Conservation (phyloP, 805 yeast genomes). For the Candida wancherniae region DNA sequence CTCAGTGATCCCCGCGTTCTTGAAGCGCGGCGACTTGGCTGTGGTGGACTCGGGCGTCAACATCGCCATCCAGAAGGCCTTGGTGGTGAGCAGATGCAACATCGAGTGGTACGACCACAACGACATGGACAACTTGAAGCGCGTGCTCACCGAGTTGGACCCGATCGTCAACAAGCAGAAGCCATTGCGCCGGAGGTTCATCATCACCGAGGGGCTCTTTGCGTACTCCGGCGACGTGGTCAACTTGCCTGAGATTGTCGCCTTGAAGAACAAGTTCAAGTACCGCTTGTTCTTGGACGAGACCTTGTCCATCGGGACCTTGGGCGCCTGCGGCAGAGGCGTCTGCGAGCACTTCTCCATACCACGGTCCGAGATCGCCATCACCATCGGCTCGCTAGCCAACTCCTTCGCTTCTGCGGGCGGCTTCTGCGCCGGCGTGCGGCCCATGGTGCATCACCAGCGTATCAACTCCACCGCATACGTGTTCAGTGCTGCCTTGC, state of each 20-base stretch:
- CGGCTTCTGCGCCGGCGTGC: constrained; percentile 87
- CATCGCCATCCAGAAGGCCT: constrained; percentile 81
- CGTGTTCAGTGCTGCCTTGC: constrained; percentile 90
- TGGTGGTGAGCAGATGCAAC: constrained; percentile 79
- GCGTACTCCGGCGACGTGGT: constrained; percentile 78
- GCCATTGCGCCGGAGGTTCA: constrained; percentile 84
- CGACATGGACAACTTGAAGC: constrained; percentile 77
- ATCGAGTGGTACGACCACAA: constrained; percentile 84
- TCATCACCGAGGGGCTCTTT: constrained; percentile 87
- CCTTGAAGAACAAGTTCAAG: constrained; percentile 75
- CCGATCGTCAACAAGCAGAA: constrained; percentile 58
- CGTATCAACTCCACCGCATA: constrained; percentile 85
- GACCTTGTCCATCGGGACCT: constrained; percentile 75
- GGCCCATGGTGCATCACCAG: constrained; percentile 85
- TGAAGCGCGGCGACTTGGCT: constrained; percentile 91
- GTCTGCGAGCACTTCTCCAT: constrained; percentile 67
- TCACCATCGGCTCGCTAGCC: constrained; percentile 85
- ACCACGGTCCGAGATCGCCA: constrained; percentile 69
- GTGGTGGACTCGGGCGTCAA: constrained; percentile 79
- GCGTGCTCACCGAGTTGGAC: constrained; percentile 55
- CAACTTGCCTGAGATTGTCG: constrained; percentile 61
- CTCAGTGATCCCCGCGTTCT: constrained; percentile 86
- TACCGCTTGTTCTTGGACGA: constrained; percentile 87
- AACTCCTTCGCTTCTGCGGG: constrained; percentile 80
- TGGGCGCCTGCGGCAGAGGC: constrained; percentile 86